Evolutionary conservation across 768 basidiomycete species (phyloP).

Genomic region (Neoboletus brunneissimus): DNA sequence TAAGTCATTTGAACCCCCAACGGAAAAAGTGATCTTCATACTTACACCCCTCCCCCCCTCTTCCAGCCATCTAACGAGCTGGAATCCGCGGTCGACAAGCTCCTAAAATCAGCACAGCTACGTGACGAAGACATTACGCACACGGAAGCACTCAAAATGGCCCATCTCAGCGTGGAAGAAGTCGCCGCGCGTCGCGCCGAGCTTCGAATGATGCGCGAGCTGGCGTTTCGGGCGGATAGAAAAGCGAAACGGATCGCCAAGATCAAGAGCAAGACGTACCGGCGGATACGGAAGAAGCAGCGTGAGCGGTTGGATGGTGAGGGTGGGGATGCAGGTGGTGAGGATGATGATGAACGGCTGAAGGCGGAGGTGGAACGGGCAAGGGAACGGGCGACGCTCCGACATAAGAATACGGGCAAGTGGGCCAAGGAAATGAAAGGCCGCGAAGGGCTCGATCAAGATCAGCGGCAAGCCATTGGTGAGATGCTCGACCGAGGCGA

Average conservation of each 20-base stretch:
- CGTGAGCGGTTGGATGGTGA: slow-evolving; percentile 55
- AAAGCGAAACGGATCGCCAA: slow-evolving; percentile 89
- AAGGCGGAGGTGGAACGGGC: slow-evolving; percentile 80
- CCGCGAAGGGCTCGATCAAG: slow-evolving; percentile 63
- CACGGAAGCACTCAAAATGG: slow-evolving; percentile 81
- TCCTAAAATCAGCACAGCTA: slow-evolving; percentile 79
- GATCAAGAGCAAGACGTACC: slow-evolving; percentile 94
- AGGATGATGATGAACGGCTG: slow-evolving; percentile 50
- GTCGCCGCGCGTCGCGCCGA: slow-evolving; percentile 77
- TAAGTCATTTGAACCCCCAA: slow-evolving; percentile 26
- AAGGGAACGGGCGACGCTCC: slow-evolving; percentile 82
- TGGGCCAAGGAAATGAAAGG: slow-evolving; percentile 78
- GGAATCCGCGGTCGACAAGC: slow-evolving; percentile 78
- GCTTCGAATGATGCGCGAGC: slow-evolving; percentile 84
- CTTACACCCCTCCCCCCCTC: neutral
- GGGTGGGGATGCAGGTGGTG: slow-evolving; percentile 9
- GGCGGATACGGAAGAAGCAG: slow-evolving; percentile 79
- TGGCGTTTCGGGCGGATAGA: slow-evolving; percentile 89
- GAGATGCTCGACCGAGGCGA: slow-evolving; percentile 88
- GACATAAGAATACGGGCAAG: slow-evolving; percentile 85
- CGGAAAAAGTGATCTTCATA: neutral
- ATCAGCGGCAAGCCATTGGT: slow-evolving; percentile 65
- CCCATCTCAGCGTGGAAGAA: slow-evolving; percentile 82
- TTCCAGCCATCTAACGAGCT: slow-evolving; percentile 76
- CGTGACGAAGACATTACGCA: slow-evolving; percentile 76